phyloP scores from a whole-genome alignment of 148 eudicot species.

The Vaccinium vitisidaea region DNA sequence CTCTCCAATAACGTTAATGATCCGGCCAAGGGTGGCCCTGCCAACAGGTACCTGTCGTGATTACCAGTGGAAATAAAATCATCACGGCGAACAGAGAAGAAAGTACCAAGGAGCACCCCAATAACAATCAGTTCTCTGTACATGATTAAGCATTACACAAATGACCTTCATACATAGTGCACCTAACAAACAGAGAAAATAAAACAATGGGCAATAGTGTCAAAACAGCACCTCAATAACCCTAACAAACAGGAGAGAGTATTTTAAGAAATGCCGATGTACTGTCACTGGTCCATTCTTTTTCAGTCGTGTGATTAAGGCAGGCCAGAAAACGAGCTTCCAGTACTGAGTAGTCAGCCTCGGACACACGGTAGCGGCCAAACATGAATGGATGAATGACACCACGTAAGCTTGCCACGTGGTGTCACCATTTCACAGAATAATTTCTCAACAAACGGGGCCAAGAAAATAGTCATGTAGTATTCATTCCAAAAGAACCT shows the following conservation, averaged over 20 bases:
- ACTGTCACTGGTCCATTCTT: background rate
- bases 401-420: background rate
- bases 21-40: conserved; percentile 98
- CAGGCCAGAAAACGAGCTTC: background rate
- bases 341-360: background rate
- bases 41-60: conserved; percentile 84
- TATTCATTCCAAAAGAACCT: background rate
- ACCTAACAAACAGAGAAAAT: background rate
- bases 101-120: background rate
- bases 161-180: background rate
- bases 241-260: background rate
- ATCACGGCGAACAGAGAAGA: background rate
- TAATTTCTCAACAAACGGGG: background rate
- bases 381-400: background rate
- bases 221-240: background rate
- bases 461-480: background rate
- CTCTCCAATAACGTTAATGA: conserved; percentile 95
- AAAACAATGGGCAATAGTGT: background rate
- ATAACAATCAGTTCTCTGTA: too few species aligned
- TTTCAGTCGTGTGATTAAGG: background rate
- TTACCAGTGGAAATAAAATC: background rate
- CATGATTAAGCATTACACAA: background rate
- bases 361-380: background rate
- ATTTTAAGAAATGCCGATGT: background rate
- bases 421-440: background rate